Evolutionary conservation across 2,329 filamentous ascomycete species (phyloP), one percentile per base, ranked within the genome.

Genomic region (Diaporthe sp.): DNA sequence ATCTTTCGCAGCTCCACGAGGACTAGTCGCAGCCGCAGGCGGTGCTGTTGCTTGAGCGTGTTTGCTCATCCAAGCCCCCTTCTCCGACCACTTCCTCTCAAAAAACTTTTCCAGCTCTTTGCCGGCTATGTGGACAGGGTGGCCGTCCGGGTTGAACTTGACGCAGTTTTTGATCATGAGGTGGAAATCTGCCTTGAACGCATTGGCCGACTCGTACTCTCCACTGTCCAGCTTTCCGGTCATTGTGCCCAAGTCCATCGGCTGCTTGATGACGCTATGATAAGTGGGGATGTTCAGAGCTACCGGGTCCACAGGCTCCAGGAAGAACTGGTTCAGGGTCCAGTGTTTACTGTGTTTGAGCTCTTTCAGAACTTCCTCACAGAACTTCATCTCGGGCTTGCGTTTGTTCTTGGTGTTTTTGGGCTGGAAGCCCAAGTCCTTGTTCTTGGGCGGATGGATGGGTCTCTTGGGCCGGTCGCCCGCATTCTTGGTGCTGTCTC

Each of bases 261-360:
- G 97, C 82, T 96, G 95, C 88, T 98, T 98, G 86, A 99, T 95
- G 77, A 98, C 88, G 81, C 94, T 95, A 83, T 97, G 95, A 83
- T 99, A 99, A 34, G 94, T 93, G 0, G 97, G 97, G 76, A 98
- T 98, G 82, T 96, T 95, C 72, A 98, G 87, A 0, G 96, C 96
- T 49, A 98, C 96, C 0, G 97, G 95, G 82, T 99, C 97, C 28
- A 99, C 97, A 0, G 97, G 94, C 10, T 90, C 86, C 80, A 95
- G 86, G 86, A 99, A 99, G 76, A 94, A 93, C 73, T 89, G 89
- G 58, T 95, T 95, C 78, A 93, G 86, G 2, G 85, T 82, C 74
- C 87, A 88, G 82, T 98, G 90, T 82, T 94, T 96, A 1, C 89
- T 85, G 82, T 95, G 94, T 83, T 93, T 90, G 44, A 98, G 83